A percentile compares a stretch with the other conserved stretches of the same genome.
phyloP scores from a whole-genome alignment of 208 protist genomes.

The Leishmania turanica region DNA sequence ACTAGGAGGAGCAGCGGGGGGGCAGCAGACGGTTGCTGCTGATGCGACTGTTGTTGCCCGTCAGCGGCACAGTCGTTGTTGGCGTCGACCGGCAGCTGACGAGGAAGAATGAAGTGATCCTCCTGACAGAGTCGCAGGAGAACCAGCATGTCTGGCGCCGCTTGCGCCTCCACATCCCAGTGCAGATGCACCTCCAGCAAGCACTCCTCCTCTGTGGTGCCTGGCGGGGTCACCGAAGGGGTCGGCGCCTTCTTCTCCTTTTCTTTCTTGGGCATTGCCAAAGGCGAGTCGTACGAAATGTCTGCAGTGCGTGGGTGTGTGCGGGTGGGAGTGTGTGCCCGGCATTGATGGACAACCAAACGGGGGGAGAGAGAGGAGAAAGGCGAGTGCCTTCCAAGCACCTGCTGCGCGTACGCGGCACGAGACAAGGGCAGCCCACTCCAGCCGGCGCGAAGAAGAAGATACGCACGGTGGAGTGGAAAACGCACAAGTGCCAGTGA shows the following conservation, averaged over 20 bases:
- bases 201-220: slow-evolving; percentile 18
- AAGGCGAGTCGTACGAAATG: background rate
- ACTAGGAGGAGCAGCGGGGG: slow-evolving; percentile 20
- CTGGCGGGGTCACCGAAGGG: slow-evolving; percentile 1
- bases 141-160: slow-evolving; percentile 16
- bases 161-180: slow-evolving; percentile 1
- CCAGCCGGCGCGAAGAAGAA: background rate
- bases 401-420: background rate
- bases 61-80: background rate
- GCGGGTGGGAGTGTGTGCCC: background rate
- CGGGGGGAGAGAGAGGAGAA: background rate
- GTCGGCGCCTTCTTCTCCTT: slow-evolving; percentile 27
- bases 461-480: background rate
- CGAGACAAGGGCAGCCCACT: background rate
- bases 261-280: slow-evolving; percentile 25
- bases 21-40: slow-evolving; percentile 5
- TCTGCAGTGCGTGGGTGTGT: background rate
- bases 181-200: slow-evolving; percentile 28
- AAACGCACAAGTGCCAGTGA: background rate
- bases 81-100: slow-evolving; percentile 26
- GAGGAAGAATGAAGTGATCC: slow-evolving; percentile 16
- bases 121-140: slow-evolving; percentile 28
- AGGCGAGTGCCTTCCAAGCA: background rate
- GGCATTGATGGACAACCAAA: background rate
- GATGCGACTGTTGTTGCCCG: background rate